Percentiles rank a stretch among this genome's conserved stretches.
phyloP scores from a whole-genome alignment of 192 early-diverging fungal genomes.

The Coemansia asiatica region DNA sequence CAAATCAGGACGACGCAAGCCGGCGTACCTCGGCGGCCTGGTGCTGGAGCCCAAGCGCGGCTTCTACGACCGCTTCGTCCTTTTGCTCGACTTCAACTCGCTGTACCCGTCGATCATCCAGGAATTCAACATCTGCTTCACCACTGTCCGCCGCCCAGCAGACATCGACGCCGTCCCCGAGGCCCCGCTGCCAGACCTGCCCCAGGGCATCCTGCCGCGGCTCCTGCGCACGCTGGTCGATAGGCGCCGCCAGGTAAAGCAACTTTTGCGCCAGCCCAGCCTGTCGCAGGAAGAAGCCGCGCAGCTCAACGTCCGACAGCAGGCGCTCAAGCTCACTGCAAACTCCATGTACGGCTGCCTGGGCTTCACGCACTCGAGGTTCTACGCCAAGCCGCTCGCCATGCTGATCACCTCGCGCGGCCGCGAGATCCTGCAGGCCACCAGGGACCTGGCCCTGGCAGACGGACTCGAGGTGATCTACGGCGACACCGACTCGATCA shows the following conservation, averaged over 20 bases:
- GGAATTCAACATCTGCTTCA: conserved; percentile 99
- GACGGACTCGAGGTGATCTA: conserved; percentile 94
- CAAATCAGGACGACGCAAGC: conserved; percentile 69
- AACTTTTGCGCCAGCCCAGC: conserved; percentile 76
- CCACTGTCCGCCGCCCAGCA: conserved; percentile 73
- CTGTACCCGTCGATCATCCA: conserved; percentile 99
- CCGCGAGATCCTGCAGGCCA: conserved; percentile 93
- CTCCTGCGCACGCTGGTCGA: conserved; percentile 88
- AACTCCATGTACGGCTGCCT: conserved; percentile 99
- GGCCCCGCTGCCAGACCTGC: conserved; percentile 64
- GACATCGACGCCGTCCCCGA: conserved; percentile 69
- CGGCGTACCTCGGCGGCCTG: conserved; percentile 91
- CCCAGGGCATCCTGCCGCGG: conserved; percentile 81
- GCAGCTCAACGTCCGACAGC: conserved; percentile 90
- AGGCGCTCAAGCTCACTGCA: conserved; percentile 94
- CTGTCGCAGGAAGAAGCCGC: conserved; percentile 55
- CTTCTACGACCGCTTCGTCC: conserved; percentile 92
- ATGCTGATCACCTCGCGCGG: conserved; percentile 95
- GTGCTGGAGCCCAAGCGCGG: conserved; percentile 98
- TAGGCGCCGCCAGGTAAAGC: conserved; percentile 85
- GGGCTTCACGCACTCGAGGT: conserved; percentile 87
- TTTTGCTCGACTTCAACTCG: conserved; percentile 97
- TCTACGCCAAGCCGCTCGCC: conserved; percentile 96
- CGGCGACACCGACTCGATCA: conserved; percentile 99
- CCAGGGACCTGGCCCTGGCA: conserved; percentile 78